Percentiles rank a stretch among this genome's conserved stretches.
phyloP scores from a whole-genome alignment of 495 filamentous ascomycete genomes.

The Immersiella caudata region DNA sequence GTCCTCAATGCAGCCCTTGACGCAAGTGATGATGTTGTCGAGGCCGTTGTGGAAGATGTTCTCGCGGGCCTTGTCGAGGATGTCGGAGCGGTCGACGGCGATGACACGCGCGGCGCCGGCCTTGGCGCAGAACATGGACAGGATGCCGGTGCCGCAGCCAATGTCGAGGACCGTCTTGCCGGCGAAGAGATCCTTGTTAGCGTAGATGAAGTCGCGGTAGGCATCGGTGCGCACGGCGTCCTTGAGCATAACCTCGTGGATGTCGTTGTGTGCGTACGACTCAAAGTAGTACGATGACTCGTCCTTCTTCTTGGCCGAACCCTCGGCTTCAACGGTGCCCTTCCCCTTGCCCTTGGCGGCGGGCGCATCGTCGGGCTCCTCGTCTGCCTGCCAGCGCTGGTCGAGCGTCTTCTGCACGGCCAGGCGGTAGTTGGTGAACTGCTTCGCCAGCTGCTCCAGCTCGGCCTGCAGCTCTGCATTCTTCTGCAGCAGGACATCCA shows the following conservation, averaged over 20 bases:
- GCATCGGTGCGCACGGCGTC: slow-evolving; percentile 93
- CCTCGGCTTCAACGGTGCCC: slow-evolving; percentile 11
- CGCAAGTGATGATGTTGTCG: slow-evolving; percentile 78
- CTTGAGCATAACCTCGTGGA: slow-evolving; percentile 93
- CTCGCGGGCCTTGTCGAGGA: slow-evolving; percentile 91
- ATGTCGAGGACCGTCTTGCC: slow-evolving; percentile 98
- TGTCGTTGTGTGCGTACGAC: slow-evolving; percentile 79
- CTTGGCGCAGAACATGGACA: slow-evolving; percentile 88
- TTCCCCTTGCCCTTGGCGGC: slow-evolving; percentile 15
- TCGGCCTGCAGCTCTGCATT: slow-evolving; percentile 71
- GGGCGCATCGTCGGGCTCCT: slow-evolving; percentile 28
- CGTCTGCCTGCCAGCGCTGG: slow-evolving; percentile 62
- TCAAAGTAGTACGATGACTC: slow-evolving; percentile 75
- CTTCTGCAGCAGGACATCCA: slow-evolving; percentile 53
- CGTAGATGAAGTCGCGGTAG: slow-evolving; percentile 97
- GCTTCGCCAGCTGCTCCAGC: slow-evolving; percentile 62
- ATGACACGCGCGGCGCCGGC: slow-evolving; percentile 94
- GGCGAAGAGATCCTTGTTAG: slow-evolving; percentile 94
- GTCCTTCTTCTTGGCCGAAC: slow-evolving; percentile 42
- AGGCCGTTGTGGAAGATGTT: slow-evolving; percentile 89
- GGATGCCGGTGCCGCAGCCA: slow-evolving; percentile 87
- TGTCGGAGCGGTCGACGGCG: slow-evolving; percentile 95
- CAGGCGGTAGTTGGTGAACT: slow-evolving; percentile 72
- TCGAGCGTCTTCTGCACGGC: slow-evolving; percentile 72
- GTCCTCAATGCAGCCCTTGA: slow-evolving; percentile 97